Base-by-base conservation (phyloP, 495 filamentous ascomycete species). In the Hypomontagnella submonticulosa region DNA sequence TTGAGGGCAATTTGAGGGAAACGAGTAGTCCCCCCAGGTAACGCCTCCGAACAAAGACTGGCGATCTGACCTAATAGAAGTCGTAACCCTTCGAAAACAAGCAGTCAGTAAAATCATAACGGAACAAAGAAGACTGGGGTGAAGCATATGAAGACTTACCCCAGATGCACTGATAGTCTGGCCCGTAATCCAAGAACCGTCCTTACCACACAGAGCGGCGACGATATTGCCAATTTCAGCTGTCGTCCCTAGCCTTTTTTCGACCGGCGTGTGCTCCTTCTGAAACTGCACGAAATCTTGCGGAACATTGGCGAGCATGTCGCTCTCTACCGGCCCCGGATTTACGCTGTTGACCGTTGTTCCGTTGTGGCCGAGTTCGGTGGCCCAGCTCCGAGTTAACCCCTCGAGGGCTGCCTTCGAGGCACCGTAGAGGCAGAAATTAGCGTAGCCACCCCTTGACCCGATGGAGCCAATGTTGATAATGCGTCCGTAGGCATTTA, bases 341-440 rank as follows among this genome's bases (percentile, higher is more conserved):
- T 86, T 80, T 13, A 91, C 73, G 18, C 77, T 77, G 67, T 91
- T 91, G 12, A 90, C 89, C 12, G 75, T 73, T 52, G 90, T 88
- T 1, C 83, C 83, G 44, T 85, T 84, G 0, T 78, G 69, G 0
- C 81, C 88, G 23, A 91, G 79, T 55, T 89, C 87, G 57, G 86
- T 87, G 7, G 85, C 83, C 62, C 89, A 74, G 15, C 84, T 78
- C 2, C 87, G 83, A 5, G 83, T 81, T 75, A 91, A 85, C 34
- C 90, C 87, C 72, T 91, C 87, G 27, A 91, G 81, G 4, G 89
- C 86, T 15, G 87, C 89, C 63, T 91, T 91, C 27, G 83, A 83
- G 0, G 84, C 72, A 30, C 76, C 71, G 67, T 91, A 91, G 41
- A 88, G 76, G 18, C 72, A 46, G 0, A 78, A 53, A 5, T 61